These are phyloP conservation scores for Rutstroemia sp. DNA, from an alignment of 2,329 filamentous ascomycete species.

Conservation along the genomic window DNA sequence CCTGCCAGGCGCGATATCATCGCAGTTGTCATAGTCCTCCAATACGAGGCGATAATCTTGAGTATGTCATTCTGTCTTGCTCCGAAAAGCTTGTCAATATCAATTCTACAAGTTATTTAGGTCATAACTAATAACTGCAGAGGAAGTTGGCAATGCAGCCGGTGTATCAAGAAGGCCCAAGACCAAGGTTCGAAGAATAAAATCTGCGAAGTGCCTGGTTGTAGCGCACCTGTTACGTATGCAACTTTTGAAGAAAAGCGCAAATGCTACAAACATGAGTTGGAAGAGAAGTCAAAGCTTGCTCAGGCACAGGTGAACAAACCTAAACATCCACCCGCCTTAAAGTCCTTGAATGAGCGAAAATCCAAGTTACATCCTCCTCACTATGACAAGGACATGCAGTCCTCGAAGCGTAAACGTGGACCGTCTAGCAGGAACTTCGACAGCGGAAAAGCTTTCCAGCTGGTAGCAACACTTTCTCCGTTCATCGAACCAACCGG, in stretches of 20 bases:
- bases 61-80: neutral
- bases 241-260: neutral
- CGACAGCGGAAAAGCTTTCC: neutral
- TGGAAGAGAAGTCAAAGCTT: neutral
- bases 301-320: neutral
- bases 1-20: constrained; percentile 19
- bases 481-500: neutral
- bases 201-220: neutral
- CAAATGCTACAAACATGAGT: neutral
- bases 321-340: neutral
- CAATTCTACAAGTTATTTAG: neutral
- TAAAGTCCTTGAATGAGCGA: constrained; percentile 14
- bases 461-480: neutral
- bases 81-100: neutral
- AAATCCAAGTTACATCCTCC: constrained; percentile 14
- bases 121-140: neutral
- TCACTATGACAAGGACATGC: constrained; percentile 17
- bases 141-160: neutral
- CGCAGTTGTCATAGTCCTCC: constrained; percentile 13
- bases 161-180: constrained; percentile 2
- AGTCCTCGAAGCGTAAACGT: constrained; percentile 13
- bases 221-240: neutral
- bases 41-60: neutral
- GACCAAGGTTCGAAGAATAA: neutral
- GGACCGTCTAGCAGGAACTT: constrained; percentile 2